These are phyloP conservation scores for Prunus mume DNA, from an alignment of 306 rosid species.

Conservation along the genomic window DNA sequence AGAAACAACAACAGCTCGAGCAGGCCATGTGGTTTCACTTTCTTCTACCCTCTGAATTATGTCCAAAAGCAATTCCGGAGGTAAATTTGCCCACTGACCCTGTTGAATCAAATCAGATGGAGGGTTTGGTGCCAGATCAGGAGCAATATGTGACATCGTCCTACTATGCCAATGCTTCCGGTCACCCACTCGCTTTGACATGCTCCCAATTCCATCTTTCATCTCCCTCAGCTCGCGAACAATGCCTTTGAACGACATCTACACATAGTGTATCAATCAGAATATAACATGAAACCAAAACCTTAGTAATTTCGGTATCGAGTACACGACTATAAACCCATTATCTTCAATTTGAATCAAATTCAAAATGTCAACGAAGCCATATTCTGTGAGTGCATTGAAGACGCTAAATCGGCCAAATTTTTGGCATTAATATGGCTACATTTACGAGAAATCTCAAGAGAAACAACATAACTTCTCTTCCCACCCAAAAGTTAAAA, in stretches of 20 bases:
- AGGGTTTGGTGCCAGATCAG: constrained; percentile 42
- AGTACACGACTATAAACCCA: not conserved
- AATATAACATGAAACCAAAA: not conserved
- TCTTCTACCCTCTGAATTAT: constrained; percentile 78
- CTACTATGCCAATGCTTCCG: constrained; percentile 52
- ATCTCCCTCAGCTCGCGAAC: constrained; percentile 66
- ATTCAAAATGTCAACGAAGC: not conserved
- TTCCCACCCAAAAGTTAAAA: not conserved
- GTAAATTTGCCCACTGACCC: constrained; percentile 72
- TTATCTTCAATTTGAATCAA: not conserved
- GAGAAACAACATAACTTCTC: not conserved
- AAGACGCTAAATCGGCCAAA: not conserved
- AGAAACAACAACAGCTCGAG: constrained; percentile 49
- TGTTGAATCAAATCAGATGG: constrained; percentile 35
- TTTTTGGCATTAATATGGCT: not conserved
- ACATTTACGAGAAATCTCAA: not conserved
- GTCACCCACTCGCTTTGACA: constrained; percentile 55
- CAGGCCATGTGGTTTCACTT: constrained; percentile 79
- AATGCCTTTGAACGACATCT: constrained; percentile 67
- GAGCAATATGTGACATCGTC: constrained; percentile 69
- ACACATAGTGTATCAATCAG: constrained; percentile 34
- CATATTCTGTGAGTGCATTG: not conserved
- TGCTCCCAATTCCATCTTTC: constrained; percentile 70
- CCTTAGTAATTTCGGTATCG: not conserved
- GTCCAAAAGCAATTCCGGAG: constrained; percentile 75